phyloP scores from a whole-genome alignment of 345 rosid species.

The Moringa oleifera region DNA sequence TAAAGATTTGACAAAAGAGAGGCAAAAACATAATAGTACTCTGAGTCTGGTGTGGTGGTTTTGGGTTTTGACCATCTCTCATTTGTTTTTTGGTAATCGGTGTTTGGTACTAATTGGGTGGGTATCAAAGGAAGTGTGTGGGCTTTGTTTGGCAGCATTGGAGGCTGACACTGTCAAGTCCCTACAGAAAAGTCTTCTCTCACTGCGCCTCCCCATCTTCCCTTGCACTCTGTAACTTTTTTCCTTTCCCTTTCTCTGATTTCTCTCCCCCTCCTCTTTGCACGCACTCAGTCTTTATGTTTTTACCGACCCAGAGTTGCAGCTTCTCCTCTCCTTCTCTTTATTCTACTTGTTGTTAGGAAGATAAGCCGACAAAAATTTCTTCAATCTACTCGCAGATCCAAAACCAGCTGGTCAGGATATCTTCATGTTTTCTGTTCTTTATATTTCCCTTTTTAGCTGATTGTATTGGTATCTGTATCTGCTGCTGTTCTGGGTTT shows the following conservation, averaged over 20 bases:
- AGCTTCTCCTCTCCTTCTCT: background rate
- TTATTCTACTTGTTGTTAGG: background rate
- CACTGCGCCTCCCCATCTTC: background rate
- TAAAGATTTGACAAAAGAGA: too few species aligned
- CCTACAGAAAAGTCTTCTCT: constrained; percentile 2
- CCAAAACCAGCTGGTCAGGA: constrained; percentile 24
- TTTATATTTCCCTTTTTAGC: background rate
- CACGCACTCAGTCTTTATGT: constrained; percentile 4
- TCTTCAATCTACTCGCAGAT: constrained; percentile 13
- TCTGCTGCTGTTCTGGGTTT: constrained; percentile 10
- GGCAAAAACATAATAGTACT: too few species aligned
- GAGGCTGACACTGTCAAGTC: background rate
- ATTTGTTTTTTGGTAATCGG: background rate
- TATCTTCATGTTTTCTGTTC: background rate
- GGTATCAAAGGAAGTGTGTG: background rate
- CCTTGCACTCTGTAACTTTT: background rate
- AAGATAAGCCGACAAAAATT: background rate
- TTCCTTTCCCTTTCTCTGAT: background rate
- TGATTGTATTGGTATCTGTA: background rate
- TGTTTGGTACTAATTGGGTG: background rate
- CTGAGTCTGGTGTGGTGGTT: too few species aligned
- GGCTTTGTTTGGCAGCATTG: background rate
- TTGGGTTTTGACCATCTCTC: background rate
- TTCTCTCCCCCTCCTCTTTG: background rate
- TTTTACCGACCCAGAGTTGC: background rate